These are phyloP conservation scores for Moesziomyces antarcticus DNA, from an alignment of 1,284 basidiomycete species.

Conservation along the genomic window DNA sequence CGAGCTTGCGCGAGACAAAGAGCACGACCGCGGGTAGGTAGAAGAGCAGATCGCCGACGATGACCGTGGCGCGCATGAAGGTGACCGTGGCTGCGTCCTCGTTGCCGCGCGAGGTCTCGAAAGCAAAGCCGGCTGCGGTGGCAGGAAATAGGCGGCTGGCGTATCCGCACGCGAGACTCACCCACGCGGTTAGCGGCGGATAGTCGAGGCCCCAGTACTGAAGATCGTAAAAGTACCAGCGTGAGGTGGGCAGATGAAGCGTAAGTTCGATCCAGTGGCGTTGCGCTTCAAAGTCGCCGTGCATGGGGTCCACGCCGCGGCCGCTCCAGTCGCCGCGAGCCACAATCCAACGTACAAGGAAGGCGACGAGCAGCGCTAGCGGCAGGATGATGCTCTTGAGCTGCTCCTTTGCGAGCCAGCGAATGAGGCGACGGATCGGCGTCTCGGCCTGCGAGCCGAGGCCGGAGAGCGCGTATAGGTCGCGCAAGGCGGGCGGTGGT, in stretches of 20 bases:
- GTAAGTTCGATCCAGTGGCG: conserved; percentile 94
- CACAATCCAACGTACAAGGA: conserved; percentile 54
- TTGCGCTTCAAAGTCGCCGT: conserved; percentile 92
- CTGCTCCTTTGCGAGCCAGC: conserved; percentile 55
- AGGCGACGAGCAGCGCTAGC: conserved; percentile 22
- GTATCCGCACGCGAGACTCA: conserved; percentile 44
- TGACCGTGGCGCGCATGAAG: conserved; percentile 84
- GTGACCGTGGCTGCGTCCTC: conserved; percentile 73
- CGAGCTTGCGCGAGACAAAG: conserved; percentile 54
- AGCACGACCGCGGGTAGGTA: conserved; percentile 76
- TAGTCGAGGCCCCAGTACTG: conserved; percentile 86
- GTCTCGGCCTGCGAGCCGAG: conserved; percentile 44
- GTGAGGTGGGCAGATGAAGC: conserved; percentile 76
- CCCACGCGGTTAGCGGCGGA: conserved; percentile 85
- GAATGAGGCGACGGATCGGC: conserved; percentile 54
- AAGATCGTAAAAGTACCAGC: conserved; percentile 89
- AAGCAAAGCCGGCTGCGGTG: conserved; percentile 71
- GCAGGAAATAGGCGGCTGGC: conserved; percentile 36
- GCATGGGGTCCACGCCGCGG: conserved; percentile 79
- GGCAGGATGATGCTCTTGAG: conserved; percentile 25
- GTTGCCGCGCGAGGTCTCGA: conserved; percentile 80
- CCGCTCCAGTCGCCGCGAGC: conserved; percentile 71
- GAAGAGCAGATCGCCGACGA: conserved; percentile 77
- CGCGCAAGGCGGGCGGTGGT: conserved; percentile 21
- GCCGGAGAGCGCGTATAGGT: conserved; percentile 29